Evolutionary conservation across 768 basidiomycete species (phyloP).

Genomic region (Amanita muscaria): DNA sequence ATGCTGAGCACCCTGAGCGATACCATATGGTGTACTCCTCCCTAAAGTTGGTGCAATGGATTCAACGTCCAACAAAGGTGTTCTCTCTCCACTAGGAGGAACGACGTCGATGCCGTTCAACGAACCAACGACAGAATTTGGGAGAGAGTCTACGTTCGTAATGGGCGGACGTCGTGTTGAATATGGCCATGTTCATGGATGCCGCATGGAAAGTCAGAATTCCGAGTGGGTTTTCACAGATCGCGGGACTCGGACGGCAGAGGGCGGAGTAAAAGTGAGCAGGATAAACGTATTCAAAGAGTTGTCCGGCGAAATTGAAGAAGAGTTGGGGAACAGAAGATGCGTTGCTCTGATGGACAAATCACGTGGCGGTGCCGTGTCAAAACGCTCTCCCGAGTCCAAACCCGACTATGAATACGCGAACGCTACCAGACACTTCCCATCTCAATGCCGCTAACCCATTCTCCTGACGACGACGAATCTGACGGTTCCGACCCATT

Average conservation of each 20-base stretch:
- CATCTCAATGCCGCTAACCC: neutral
- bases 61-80: conserved; percentile 25
- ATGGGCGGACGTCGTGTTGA: too few species aligned
- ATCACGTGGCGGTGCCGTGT: too few species aligned
- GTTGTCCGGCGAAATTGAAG: too few species aligned
- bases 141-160: neutral
- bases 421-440: conserved; percentile 11
- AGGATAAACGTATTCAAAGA: too few species aligned
- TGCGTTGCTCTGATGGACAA: too few species aligned
- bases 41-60: neutral
- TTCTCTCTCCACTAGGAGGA: conserved; percentile 16
- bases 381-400: neutral
- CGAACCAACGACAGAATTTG: conserved; percentile 22
- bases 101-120: conserved; percentile 30
- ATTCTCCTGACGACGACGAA: neutral
- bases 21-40: conserved; percentile 17
- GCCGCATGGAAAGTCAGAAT: conserved; percentile 5
- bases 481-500: neutral
- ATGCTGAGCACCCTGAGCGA: conserved; percentile 15
- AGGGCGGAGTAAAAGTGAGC: too few species aligned
- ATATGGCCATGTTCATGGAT: neutral
- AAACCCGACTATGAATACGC: conserved; percentile 11
- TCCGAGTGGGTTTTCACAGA: too few species aligned
- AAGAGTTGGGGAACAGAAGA: too few species aligned
- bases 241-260: too few species aligned